These are phyloP conservation scores for Neonectria coccinea DNA, from an alignment of 2,329 filamentous ascomycete species.

Conservation along the genomic window DNA sequence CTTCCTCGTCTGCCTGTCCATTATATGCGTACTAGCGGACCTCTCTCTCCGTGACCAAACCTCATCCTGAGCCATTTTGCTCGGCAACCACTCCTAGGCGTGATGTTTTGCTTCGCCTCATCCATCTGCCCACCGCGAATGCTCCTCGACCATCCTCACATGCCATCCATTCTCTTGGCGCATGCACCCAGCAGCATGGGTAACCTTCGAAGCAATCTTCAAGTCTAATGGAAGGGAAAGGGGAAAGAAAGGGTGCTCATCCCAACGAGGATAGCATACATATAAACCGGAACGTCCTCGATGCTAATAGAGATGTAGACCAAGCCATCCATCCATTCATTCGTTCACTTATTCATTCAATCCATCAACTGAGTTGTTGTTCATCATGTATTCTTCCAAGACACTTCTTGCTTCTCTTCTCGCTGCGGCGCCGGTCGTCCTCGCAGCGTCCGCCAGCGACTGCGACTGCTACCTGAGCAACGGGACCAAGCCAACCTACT, in stretches of 20 bases:
- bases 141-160: conserved; percentile 2
- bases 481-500: conserved; percentile 43
- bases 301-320: conserved; percentile 20
- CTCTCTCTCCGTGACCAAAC: background rate
- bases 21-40: background rate
- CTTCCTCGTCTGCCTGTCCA: background rate
- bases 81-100: background rate
- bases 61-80: background rate
- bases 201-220: conserved; percentile 8
- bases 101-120: conserved; percentile 15
- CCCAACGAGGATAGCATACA: conserved; percentile 1
- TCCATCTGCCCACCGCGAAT: conserved; percentile 2
- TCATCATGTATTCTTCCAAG: conserved; percentile 40
- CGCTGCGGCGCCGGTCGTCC: conserved; percentile 33
- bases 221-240: conserved; percentile 11
- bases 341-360: conserved; percentile 12
- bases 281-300: conserved; percentile 8
- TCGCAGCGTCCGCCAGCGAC: conserved; percentile 33
- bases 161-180: background rate
- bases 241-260: conserved; percentile 2
- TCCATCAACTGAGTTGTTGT: background rate
- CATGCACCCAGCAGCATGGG: conserved; percentile 2
- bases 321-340: conserved; percentile 3
- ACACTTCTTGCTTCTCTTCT: conserved; percentile 40
- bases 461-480: conserved; percentile 49